phyloP scores from a whole-genome alignment of 805 yeast genomes.

The Candida fluviatilis region DNA sequence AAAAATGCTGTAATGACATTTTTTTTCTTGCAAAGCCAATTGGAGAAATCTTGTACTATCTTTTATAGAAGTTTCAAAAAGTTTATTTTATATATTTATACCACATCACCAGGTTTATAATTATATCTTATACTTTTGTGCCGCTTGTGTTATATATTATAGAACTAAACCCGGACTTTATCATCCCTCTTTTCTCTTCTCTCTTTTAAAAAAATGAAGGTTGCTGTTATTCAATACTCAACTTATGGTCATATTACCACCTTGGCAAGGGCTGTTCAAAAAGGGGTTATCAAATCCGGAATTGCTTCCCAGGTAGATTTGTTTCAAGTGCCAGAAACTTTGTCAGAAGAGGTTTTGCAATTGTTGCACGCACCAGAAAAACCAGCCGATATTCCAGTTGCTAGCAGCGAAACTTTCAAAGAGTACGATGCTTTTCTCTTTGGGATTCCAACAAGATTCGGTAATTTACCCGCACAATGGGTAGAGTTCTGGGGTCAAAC shows the following conservation, averaged over 20 bases:
- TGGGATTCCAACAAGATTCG: conserved; percentile 80
- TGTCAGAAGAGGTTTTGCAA: conserved; percentile 55
- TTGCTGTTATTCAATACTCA: conserved; percentile 78
- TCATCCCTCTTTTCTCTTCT: no score
- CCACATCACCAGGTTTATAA: no score
- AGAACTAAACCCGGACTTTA: no score
- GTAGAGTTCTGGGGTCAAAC: conserved; percentile 72
- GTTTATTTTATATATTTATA: no score
- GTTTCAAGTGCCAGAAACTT: conserved; percentile 78
- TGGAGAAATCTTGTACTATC: no score
- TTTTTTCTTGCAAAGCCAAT: no score
- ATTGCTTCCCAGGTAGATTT: conserved; percentile 54
- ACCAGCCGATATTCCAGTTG: conserved; percentile 52
- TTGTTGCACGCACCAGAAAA: conserved; percentile 65
- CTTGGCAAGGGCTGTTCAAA: conserved; percentile 64
- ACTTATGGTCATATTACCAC: conserved; percentile 72
- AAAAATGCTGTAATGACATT: no score
- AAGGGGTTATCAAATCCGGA: conserved; percentile 69
- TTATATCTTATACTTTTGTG: no score
- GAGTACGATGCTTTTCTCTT: conserved; percentile 71
- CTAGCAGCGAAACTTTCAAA: conserved; percentile 50
- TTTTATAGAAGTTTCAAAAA: no score
- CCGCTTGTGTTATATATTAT: no score
- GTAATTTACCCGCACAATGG: conserved; percentile 74
- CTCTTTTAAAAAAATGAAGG: conserved; percentile 46